Percentiles rank a stretch among this genome's conserved stretches.
phyloP scores from a whole-genome alignment of 352 stramenopile genomes.

The Aphanomyces euteiches region DNA sequence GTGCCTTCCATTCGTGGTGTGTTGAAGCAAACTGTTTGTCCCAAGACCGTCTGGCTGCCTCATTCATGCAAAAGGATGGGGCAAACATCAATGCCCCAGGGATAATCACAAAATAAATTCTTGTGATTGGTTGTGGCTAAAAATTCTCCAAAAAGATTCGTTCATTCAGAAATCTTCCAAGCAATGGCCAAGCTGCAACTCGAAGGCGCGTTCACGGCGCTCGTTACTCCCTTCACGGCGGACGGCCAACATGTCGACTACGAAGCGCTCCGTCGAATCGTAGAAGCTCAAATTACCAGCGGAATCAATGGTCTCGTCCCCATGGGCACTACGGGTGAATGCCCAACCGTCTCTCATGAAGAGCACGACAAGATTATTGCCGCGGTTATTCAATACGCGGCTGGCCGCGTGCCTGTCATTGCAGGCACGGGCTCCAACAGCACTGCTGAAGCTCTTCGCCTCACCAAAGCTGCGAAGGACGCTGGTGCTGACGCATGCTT shows the following conservation, averaged over 20 bases:
- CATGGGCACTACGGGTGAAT: constrained; percentile 97
- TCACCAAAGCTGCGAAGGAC: constrained; percentile 87
- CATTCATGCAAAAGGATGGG: too few relatives aligned
- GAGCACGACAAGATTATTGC: constrained; percentile 95
- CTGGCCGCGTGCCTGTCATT: constrained; percentile 89
- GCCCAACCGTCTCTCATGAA: constrained; percentile 89
- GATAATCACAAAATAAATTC: background rate
- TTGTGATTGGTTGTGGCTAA: background rate
- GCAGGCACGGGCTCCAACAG: constrained; percentile 95
- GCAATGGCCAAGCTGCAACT: constrained; percentile 51
- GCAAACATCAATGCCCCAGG: too few relatives aligned
- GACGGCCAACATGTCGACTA: constrained; percentile 92
- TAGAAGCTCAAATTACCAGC: constrained; percentile 90
- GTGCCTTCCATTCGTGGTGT: too few relatives aligned
- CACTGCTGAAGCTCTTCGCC: constrained; percentile 78
- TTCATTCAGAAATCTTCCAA: constrained; percentile 5
- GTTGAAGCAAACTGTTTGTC: too few relatives aligned
- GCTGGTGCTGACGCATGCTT: constrained; percentile 92
- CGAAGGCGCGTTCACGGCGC: constrained; percentile 85
- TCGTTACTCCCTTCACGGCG: constrained; percentile 95
- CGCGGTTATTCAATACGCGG: constrained; percentile 79
- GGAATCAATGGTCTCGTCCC: constrained; percentile 96
- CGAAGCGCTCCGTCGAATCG: constrained; percentile 86
- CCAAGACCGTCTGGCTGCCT: too few relatives aligned
- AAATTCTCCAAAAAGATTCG: background rate